Base-by-base conservation (phyloP, 2,329 filamentous ascomycete species). In the Aschersonia sp. region DNA sequence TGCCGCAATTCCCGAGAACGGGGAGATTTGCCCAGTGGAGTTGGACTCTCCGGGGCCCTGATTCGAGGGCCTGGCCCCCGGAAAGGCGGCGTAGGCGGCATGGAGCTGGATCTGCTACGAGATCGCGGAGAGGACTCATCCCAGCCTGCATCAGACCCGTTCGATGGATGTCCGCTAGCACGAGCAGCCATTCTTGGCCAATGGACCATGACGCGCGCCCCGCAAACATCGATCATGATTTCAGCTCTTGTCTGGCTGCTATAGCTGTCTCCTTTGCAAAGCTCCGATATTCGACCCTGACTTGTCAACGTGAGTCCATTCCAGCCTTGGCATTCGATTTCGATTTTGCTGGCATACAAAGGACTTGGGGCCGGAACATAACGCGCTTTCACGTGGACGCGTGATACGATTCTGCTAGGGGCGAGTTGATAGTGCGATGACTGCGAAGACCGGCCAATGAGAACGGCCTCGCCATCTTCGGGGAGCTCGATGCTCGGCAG, bases 391-490 rank as follows among this genome's bases (percentile, higher is more conserved):
- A 96, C 85, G 62, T 98, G 92, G 30, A 97, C 80, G 60, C 92
- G 84, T 59, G 92, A 97, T 53, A 98, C 88, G 51, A 94, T 78
- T 44, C 89, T 85, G 67, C 94, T 95, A 56, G 87, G 80, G 30
- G 92, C 92, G 10, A 98, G 76, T 66, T 96, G 91, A 64, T 91
- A 92, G 61, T 96, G 82, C n/a, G 89, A 94, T 10, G 89, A 94
- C 65, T 88, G 91, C 68, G 87, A 95, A 5, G 89, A 96, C 54
- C 92, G 80, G 53, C 92, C 92, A 84, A 98, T 92, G 52, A 84
- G 75, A 35, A 95, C 68, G 10, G 80, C 71, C 57, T 94, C 86
- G 53, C 91, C 89, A 65, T 85, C 87, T 55, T 82, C 83, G 48
- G 82, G 81, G 20, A 97, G 77, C 61, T 86, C 79, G 53, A 97